Evolutionary conservation across 1,284 basidiomycete genomes (phyloP).

Genomic region (Bjerkandera adusta): DNA sequence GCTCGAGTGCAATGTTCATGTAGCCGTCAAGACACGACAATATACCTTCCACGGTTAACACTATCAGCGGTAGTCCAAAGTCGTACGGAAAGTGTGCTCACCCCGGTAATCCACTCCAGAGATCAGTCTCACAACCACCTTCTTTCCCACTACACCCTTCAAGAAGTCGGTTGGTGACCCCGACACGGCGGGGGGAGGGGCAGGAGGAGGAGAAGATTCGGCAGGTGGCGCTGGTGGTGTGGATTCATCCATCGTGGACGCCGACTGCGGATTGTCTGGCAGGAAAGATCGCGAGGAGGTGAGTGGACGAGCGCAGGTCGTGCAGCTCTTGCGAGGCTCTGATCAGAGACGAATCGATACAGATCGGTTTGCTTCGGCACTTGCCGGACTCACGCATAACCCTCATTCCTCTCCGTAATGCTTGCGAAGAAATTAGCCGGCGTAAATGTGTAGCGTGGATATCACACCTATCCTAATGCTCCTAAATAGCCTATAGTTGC

Average conservation of each 20-base stretch:
- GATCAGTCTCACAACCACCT: constrained; percentile 91
- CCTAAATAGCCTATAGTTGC: too few relatives aligned
- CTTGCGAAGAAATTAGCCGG: too few relatives aligned
- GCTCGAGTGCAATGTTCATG: constrained; percentile 98
- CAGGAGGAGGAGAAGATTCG: constrained; percentile 44
- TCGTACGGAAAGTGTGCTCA: constrained; percentile 34
- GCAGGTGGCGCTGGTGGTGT: constrained; percentile 25
- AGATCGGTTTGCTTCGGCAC: too few relatives aligned
- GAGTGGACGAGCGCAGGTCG: too few relatives aligned
- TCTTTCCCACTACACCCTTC: constrained; percentile 94
- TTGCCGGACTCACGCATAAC: too few relatives aligned
- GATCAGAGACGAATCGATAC: too few relatives aligned
- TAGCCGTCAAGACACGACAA: constrained; percentile 97
- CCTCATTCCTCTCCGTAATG: too few relatives aligned
- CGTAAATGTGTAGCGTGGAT: too few relatives aligned
- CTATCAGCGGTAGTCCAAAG: background rate
- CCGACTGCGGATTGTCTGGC: too few relatives aligned
- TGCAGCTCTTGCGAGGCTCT: too few relatives aligned
- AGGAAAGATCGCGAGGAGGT: too few relatives aligned
- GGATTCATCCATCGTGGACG: constrained; percentile 11
- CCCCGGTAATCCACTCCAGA: constrained; percentile 96
- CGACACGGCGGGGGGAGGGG: constrained; percentile 40
- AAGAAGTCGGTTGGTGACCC: constrained; percentile 90
- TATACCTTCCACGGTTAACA: constrained; percentile 55
- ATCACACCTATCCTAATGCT: too few relatives aligned